A percentile compares a stretch with the other conserved stretches of the same genome.
Evolutionary conservation across 768 basidiomycete species (phyloP).

Genomic region (Suillus brevipes): DNA sequence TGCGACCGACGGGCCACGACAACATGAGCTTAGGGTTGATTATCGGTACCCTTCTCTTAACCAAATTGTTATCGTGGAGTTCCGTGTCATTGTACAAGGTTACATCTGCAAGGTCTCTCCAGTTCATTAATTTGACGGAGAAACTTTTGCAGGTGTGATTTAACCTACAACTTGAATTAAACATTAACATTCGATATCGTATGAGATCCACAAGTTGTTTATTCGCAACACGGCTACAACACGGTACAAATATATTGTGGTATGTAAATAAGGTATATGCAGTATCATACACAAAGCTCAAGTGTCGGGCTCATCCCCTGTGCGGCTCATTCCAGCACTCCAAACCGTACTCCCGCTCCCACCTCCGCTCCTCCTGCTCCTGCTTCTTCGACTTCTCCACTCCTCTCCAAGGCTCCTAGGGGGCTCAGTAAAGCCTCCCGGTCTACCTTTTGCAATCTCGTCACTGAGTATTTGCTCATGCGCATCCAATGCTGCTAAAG

Average conservation of each 20-base stretch:
- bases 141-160: background rate
- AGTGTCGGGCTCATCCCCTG: conserved; percentile 47
- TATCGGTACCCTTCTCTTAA: background rate
- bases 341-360: conserved; percentile 81
- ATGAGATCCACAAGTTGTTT: background rate
- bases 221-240: background rate
- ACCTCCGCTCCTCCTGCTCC: conserved; percentile 46
- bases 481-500: conserved; percentile 75
- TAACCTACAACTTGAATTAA: background rate
- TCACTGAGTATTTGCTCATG: conserved; percentile 71
- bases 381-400: conserved; percentile 55
- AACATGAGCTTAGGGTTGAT: background rate
- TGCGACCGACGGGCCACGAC: background rate
- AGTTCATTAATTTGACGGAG: background rate
- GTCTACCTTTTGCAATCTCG: conserved; percentile 73
- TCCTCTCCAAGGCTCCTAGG: conserved; percentile 46
- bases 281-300: conserved; percentile 25
- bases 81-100: background rate
- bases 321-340: conserved; percentile 80
- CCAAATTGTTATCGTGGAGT: background rate
- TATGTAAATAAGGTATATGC: conserved; percentile 9
- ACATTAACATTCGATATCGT: background rate
- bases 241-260: background rate
- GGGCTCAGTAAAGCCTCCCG: conserved; percentile 77
- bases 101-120: background rate